A percentile compares a stretch with the other conserved stretches of the same genome.
These are phyloP conservation scores for Hymenoscyphus infarciens DNA, from an alignment of 2,329 filamentous ascomycete genomes.

Conservation along the genomic window DNA sequence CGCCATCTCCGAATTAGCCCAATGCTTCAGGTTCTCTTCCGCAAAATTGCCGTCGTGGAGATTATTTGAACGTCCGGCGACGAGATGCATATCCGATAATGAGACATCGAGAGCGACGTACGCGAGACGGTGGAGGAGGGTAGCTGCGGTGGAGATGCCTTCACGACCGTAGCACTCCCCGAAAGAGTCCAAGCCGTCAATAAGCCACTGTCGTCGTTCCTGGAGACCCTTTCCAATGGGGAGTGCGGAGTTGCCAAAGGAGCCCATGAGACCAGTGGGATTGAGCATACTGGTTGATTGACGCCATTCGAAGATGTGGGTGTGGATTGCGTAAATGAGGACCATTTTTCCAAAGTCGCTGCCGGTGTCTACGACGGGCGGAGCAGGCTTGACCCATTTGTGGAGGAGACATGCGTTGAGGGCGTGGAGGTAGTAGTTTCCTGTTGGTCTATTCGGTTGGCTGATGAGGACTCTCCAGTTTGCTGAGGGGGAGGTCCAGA, in stretches of 20 bases:
- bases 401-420: conserved; percentile 30
- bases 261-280: conserved; percentile 30
- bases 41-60: conserved; percentile 29
- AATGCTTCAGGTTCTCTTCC: conserved; percentile 30
- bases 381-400: conserved; percentile 31
- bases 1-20: conserved; percentile 30
- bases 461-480: conserved; percentile 28
- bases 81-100: conserved; percentile 32
- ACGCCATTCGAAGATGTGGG: conserved; percentile 33
- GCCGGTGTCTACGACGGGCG: conserved; percentile 22
- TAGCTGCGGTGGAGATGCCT: conserved; percentile 16
- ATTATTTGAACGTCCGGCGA: conserved; percentile 28
- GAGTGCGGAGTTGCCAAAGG: conserved; percentile 25
- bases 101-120: conserved; percentile 29
- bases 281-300: conserved; percentile 31
- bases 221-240: conserved; percentile 29
- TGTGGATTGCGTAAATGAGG: conserved; percentile 32
- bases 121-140: conserved; percentile 27
- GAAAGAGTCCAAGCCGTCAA: conserved; percentile 30
- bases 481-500: conserved; percentile 25
- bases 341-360: conserved; percentile 29
- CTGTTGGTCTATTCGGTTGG: conserved; percentile 21
- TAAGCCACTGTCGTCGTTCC: conserved; percentile 27
- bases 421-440: conserved; percentile 29
- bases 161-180: conserved; percentile 26